Evolutionary conservation across 2,329 filamentous ascomycete genomes (phyloP).

Genomic region (Phaeomoniella chlamydospora): DNA sequence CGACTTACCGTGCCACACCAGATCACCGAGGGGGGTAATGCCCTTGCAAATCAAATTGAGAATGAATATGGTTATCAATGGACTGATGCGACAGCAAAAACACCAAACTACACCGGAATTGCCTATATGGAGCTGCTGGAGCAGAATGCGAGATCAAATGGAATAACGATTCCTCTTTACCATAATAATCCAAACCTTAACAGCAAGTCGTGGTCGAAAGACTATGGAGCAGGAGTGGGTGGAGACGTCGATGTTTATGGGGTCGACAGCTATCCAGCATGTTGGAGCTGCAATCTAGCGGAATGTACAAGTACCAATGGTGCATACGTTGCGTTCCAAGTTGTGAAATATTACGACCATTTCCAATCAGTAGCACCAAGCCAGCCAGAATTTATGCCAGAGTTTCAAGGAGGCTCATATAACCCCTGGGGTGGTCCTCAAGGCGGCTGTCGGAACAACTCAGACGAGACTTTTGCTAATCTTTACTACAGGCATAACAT

Average conservation of each 20-base stretch:
- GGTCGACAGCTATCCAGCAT: constrained; percentile 40
- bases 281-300: constrained; percentile 49
- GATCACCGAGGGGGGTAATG: constrained; percentile 15
- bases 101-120: constrained; percentile 32
- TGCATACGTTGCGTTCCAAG: constrained; percentile 39
- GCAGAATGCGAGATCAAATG: constrained; percentile 36
- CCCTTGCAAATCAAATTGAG: constrained; percentile 17
- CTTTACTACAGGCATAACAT: constrained; percentile 51
- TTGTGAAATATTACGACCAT: constrained; percentile 31
- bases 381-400: constrained; percentile 41
- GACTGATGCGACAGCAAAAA: constrained; percentile 17
- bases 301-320: constrained; percentile 48
- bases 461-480: constrained; percentile 46
- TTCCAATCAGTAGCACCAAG: constrained; percentile 22
- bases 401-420: constrained; percentile 46
- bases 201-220: constrained; percentile 43
- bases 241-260: constrained; percentile 40
- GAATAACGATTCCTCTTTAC: constrained; percentile 43
- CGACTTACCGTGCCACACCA: constrained; percentile 16
- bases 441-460: constrained; percentile 38
- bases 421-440: constrained; percentile 48
- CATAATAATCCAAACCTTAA: constrained; percentile 49
- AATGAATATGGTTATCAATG: constrained; percentile 26
- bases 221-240: constrained; percentile 37
- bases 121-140: constrained; percentile 31